Evolutionary conservation across 2,329 filamentous ascomycete species (phyloP), one percentile per base, ranked within the genome.

Genomic region (Whalleya microplaca): DNA sequence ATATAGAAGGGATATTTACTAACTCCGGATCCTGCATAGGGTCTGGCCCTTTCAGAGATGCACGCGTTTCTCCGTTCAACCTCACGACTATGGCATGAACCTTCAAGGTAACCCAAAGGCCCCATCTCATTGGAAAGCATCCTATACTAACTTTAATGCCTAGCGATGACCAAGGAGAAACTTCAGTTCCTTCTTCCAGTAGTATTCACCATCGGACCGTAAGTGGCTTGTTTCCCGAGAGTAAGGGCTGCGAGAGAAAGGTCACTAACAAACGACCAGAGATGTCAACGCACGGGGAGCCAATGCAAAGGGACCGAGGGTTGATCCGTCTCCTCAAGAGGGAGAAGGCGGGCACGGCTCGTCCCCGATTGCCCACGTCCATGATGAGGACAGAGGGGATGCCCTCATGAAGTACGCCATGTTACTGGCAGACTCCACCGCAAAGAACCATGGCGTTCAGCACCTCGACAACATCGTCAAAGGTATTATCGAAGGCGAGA

Each of bases 401-500:
- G 80, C 90, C 1, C 80, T 96, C 47, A 85, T 87, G 74, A 95
- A 93, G 76, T 96, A 93, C 68, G 91, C 91, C 49, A 88, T 91
- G 72, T 81, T 96, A 0, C 79, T 96, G 3, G 90, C 90, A 3
- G 88, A 88, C 56, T 78, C 76, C 8, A 69, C 67, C 40, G 76
- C 76, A 2, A 76, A 78, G 64, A 77, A 69, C 41, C 71, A 70
- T 40, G 63, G 71, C 27, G 71, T 75, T 73, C 62, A 83, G 51
- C 90, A 94, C 74, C 86, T 95, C 16, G 88, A 90, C 68, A 90
- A 90, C 64, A 96, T 96, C 59, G 88, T 96, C 73, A 94, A 92
- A 73, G 91, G 91, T 58, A 92, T 96, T 72, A 95, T 96, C 65
- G 91, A 96, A 72, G 92, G 92, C 59, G 92, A 96, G 73, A 93